A percentile compares a stretch with the other conserved stretches of the same genome.
phyloP scores from a whole-genome alignment of 345 rosid genomes.

The Brassica rapa region DNA sequence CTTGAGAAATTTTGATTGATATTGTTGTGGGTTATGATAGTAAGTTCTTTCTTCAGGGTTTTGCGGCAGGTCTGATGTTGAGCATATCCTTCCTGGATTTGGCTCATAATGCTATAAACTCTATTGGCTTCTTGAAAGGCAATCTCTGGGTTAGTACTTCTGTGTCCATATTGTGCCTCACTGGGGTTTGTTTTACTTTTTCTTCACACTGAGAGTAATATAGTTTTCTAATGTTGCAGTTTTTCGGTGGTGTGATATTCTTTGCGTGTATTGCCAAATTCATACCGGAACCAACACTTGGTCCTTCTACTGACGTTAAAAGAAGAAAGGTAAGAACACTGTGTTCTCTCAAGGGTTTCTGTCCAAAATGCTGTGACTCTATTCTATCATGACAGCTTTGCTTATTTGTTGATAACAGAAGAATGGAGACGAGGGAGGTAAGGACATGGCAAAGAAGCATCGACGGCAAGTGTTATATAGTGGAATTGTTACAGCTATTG shows the following conservation, averaged over 20 bases:
- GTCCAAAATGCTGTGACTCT: no score
- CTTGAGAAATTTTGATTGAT: neutral
- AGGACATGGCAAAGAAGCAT: constrained; percentile 86
- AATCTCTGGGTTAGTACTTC: constrained; percentile 86
- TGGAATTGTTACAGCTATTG: constrained; percentile 92
- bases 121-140: constrained; percentile 91
- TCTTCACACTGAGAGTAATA: constrained; percentile 30
- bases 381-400: constrained; percentile 32
- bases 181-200: constrained; percentile 17
- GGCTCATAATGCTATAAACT: constrained; percentile 95
- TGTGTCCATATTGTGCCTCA: constrained; percentile 24
- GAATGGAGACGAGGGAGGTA: constrained; percentile 68
- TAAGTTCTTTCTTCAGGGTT: constrained; percentile 61
- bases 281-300: constrained; percentile 84
- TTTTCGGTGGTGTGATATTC: constrained; percentile 90
- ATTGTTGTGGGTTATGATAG: constrained; percentile 16
- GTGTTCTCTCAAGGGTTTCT: constrained; percentile 5
- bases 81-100: constrained; percentile 96
- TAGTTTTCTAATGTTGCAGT: constrained; percentile 56
- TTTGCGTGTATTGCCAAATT: constrained; percentile 78
- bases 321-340: constrained; percentile 70
- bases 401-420: constrained; percentile 55
- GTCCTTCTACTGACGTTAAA: constrained; percentile 61
- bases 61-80: constrained; percentile 98
- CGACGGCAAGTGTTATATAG: constrained; percentile 89